Evolutionary conservation across 192 early-diverging fungal species (phyloP), one percentile per base, ranked within the genome.

Genomic region (Coemansia sp.): DNA sequence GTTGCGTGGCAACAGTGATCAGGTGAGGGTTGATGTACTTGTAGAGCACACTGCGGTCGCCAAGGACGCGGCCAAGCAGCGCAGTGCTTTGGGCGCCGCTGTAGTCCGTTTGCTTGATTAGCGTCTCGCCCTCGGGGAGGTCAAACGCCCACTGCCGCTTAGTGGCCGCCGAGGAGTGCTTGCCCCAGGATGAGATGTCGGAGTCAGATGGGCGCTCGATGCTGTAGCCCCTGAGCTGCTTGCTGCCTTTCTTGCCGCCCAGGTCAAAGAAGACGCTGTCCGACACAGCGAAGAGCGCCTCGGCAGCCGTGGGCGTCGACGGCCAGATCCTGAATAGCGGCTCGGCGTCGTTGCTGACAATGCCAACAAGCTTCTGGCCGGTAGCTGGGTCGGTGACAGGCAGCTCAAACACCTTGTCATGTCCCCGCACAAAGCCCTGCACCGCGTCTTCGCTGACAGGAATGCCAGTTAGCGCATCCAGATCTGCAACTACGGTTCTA

Each of bases 21-120:
- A 96, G 65, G 75, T 98, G 92, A 49, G 97, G 96, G 79, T 95
- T 98, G 63, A 98, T 84, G 81, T 98, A 99, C 77, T 99, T 99
- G 90, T 96, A 99, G n/a, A 94, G 86, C 6, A 99, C 97, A 40
- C 87, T 88, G 33, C 97, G 92, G 73, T 98, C 88, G 56, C 95
- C 97, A 13, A 97, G 86, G 7, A 97, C 94, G 15, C 94, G 88
- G 19, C 97, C 97, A 25, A 96, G 63, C 20, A 94, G 93, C 7
- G 97, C 93, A 9, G 96, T 84, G 48, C 86, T 81, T 54, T 93
- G 83, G 2, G 67, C 71, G 59, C 69, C 73, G 22, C 38, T 36
- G 53, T 74, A 72, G 35, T 53, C 70, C 50, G 74, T 71, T 61
- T 70, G 66, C 58, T 69, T 84, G 59, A 69, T 67, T 81, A 80